Conservation (phyloP, 2,329 filamentous ascomycete genomes). For the Orbilia ellipsospora region DNA sequence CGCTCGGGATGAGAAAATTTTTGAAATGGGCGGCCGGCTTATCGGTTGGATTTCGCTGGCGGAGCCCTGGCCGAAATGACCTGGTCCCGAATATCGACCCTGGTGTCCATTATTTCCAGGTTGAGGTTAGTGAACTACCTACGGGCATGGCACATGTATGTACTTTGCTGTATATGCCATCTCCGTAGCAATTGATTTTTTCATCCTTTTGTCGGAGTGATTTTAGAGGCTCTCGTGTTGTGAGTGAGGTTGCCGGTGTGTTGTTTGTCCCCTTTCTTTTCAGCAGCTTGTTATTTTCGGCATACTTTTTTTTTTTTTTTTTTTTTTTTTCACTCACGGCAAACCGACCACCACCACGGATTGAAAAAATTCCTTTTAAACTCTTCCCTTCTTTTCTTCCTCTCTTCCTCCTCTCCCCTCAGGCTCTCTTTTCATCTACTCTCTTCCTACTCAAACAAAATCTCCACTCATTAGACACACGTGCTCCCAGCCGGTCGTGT, state of each 20-base stretch:
- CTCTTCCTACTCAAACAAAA: slow-evolving; percentile 31
- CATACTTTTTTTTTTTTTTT: slow-evolving; percentile 42
- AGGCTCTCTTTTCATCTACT: slow-evolving; percentile 36
- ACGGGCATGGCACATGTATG: slow-evolving; percentile 30
- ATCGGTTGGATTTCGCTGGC: slow-evolving; percentile 19
- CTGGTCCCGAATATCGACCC: slow-evolving; percentile 25
- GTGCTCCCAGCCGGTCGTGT: slow-evolving; percentile 47
- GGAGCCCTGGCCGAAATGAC: slow-evolving; percentile 31
- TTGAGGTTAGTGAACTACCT: slow-evolving; percentile 26
- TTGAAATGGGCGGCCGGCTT: slow-evolving; percentile 31
- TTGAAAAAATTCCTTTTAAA: slow-evolving; percentile 51
- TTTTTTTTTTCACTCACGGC: slow-evolving; percentile 33
- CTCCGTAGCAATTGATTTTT: slow-evolving; percentile 13
- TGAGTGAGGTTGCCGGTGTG: slow-evolving; percentile 2
- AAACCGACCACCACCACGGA: no score
- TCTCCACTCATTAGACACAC: slow-evolving; percentile 55
- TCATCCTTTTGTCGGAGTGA: slow-evolving; percentile 25
- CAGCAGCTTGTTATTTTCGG: slow-evolving; percentile 33
- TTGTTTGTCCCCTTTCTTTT: slow-evolving; percentile 41
- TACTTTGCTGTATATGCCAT: slow-evolving; percentile 9
- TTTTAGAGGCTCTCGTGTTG: slow-evolving; percentile 21
- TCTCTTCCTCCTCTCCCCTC: slow-evolving; percentile 22
- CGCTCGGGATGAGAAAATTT: slow-evolving; percentile 53
- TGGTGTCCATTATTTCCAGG: slow-evolving; percentile 38
- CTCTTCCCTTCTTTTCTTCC: slow-evolving; percentile 48